Evolutionary conservation across 495 filamentous ascomycete species (phyloP), one percentile per base, ranked within the genome.

Genomic region (Daldinia vernicosa): DNA sequence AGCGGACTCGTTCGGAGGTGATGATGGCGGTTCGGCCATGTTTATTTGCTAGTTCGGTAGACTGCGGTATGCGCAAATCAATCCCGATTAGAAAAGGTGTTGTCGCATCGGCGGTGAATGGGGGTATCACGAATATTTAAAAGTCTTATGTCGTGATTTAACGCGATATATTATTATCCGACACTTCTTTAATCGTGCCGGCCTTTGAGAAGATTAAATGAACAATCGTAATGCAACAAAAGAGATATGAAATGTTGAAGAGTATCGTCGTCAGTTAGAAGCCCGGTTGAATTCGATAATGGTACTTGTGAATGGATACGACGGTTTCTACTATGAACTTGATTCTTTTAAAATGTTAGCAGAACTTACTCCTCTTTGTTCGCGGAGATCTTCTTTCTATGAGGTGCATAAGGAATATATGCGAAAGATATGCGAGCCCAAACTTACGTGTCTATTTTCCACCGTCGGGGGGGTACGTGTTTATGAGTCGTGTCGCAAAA

Each of bases 11-110:
- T 80, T 87, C 32, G 88, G 86, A 57, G 86, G 87, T 54, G 88
- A 88, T 47, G 91, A 89, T 55, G 88, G 85, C 74, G 85, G 81
- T 72, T 90, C 89, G 58, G 89, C 87, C 84, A 89, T 88, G 77
- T 72, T 67, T 15, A 32, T 27, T 68, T 65, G 56, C 51, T 61
- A 26, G 14, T 37, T 74, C 50, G 63, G 55, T 60, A 57, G 24
- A 67, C 28, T 71, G 71, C 67, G 59, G 62, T 67, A 30, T 64
- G 67, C 67, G 67, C 62, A 69, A 69, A 60, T 67, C 63, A 63
- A 71, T 60, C 67, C 59, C 58, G 66, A 59, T 55, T 67, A 74
- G 55, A 61, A 63, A 40, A 59, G 30, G 54, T 67, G 67, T 67
- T 32, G 71, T 67, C 67, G 70, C 70, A 73, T 73, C 40, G 66